Base-by-base conservation (phyloP, 2,329 filamentous ascomycete genomes). In the Aureobasidium sp. region DNA sequence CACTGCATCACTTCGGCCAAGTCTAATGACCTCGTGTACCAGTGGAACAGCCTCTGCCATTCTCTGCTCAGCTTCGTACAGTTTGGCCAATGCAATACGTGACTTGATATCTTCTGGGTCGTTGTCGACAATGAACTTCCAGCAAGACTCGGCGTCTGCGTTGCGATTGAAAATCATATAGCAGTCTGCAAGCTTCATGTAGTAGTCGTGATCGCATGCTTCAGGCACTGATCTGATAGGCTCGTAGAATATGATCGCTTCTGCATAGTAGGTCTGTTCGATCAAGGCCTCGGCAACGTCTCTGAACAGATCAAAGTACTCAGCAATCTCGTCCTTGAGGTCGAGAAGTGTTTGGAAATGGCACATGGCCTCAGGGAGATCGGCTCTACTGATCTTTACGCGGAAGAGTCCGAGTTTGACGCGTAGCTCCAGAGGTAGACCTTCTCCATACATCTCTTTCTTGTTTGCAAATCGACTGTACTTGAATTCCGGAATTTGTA, bases 331-430 rank as follows among this genome's bases (percentile, higher is more conserved):
- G 51, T 87, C 82, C 7, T 84, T 80, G 1, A 89, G 86, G 55
- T 89, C 83, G 32, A 97, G 79, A 77, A 87, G 64, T 26, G 67
- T 86, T 63, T 83, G 77, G 62, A 81, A 75, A 64, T 81, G 79
- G 39, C 69, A 69, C 71, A 77, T 62, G 5, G 90, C 92, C 77
- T 97, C 93, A 15, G 84, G 77, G 26, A 80, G 74, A 65, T 82
- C 71, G 8, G 36, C 32, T 44, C 47, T 48, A 9, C 84, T 85
- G 64, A 90, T 78, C 61, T 85, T 86, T 39, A 96, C 76, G n/a
- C 94, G 86, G 71, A 91, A 93, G 4, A 93, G 78, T 3, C 90
- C 93, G 65, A 99, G 78, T 71, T 93, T 94, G 34, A 90, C 84
- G 24, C 93, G 86, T 46, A 99, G 78, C 67, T 97, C 92, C 5